Percentiles rank a stretch among this genome's conserved stretches.
Conservation (phyloP, 2,329 filamentous ascomycete species). For the Pestalotiopsis sp. region DNA sequence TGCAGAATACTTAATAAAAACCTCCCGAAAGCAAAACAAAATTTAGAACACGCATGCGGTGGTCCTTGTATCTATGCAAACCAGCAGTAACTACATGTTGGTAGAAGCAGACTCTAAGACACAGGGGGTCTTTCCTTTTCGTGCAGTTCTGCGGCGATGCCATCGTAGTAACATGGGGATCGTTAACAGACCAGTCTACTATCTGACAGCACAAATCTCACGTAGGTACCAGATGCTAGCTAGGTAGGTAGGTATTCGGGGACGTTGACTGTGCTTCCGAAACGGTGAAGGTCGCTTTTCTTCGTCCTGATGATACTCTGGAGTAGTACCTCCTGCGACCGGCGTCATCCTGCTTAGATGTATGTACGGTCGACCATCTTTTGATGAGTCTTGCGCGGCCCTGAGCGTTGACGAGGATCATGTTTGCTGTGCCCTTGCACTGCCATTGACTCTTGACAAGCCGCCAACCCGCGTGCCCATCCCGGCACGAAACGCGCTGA, state of each 20-base stretch:
- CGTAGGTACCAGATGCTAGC: neutral
- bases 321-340: neutral
- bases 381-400: neutral
- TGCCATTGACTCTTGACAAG: neutral
- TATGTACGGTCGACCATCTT: neutral
- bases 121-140: neutral
- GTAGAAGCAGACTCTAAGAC: neutral
- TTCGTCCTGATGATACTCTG: neutral
- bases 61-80: neutral
- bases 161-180: neutral
- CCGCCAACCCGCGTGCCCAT: neutral
- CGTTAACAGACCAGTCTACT: neutral
- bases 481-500: neutral
- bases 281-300: neutral
- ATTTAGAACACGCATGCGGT: neutral
- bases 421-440: neutral
- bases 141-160: neutral
- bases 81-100: neutral
- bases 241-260: neutral
- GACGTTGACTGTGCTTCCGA: neutral
- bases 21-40: neutral
- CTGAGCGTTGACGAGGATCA: no score
- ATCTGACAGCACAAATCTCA: neutral
- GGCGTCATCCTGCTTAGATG: neutral
- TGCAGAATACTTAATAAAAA: neutral